Percentiles rank a stretch among this genome's conserved stretches.
Evolutionary conservation across 139 green algal genomes (phyloP).

Genomic region (Coelastrella sp.): DNA sequence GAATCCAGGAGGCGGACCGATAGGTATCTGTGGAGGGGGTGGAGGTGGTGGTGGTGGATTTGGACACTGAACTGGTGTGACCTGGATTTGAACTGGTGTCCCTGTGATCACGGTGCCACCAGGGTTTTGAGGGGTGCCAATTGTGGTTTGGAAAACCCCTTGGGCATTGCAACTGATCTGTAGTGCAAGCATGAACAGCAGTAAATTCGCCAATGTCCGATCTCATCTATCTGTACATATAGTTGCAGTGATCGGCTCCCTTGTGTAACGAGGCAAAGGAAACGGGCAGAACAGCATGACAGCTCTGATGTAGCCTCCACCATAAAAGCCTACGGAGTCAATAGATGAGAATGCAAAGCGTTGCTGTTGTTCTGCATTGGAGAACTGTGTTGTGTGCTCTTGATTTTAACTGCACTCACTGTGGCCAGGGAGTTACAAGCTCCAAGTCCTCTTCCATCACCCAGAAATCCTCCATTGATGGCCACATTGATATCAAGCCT

Average conservation of each 20-base stretch:
- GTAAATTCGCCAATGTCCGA: not conserved
- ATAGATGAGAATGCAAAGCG: not conserved
- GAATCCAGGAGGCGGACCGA: not conserved
- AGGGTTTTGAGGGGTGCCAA: not conserved
- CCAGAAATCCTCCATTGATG: not conserved
- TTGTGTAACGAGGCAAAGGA: too few species aligned
- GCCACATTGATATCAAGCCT: not conserved
- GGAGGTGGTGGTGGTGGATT: not conserved
- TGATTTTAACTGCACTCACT: not conserved
- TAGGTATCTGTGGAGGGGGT: not conserved
- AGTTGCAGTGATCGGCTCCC: too few species aligned
- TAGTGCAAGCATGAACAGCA: not conserved
- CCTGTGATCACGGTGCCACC: not conserved
- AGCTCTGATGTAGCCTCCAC: too few species aligned
- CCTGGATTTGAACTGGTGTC: not conserved
- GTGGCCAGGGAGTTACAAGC: not conserved
- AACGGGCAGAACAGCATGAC: too few species aligned
- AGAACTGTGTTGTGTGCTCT: not conserved
- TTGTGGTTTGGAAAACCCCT: not conserved
- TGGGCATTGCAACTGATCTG: not conserved
- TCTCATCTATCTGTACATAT: too few species aligned
- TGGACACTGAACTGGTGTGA: not conserved
- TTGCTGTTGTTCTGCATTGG: not conserved
- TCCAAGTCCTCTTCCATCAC: not conserved
- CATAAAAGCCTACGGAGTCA: too few species aligned